Base-by-base conservation (phyloP, 371 early-diverging fungal species). In the Syncephalastrum racemosum region DNA sequence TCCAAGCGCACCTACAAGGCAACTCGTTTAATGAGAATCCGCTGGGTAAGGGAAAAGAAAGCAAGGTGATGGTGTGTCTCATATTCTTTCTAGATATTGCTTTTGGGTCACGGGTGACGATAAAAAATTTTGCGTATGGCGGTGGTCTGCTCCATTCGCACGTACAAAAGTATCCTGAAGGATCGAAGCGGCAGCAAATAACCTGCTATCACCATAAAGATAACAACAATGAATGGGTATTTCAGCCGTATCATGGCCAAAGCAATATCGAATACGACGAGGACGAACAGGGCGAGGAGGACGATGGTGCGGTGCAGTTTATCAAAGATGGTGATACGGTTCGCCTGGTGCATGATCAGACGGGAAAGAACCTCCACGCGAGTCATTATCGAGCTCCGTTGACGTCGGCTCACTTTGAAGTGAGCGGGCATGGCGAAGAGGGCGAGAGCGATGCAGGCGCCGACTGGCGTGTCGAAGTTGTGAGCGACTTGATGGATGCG, bases 131-230 rank as follows among this genome's bases (percentile, higher is more conserved):
- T 47, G 89, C 85, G 8, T 87, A 85, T 58, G 96, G 96, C n/a
- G 96, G 94, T 36, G 99, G 99, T 7, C 69, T 97, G 53, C 85
- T 99, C 44, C 99, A 99, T 75, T 99, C 99, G 6, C 99, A 99
- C 70, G 70, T 88, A 15, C 94, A 98, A 71, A 82, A 77, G 12
- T 99, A 90, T 64, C 99, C 99, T 5, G 84, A 86, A 41, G 97
- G 94, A 18, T 94, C 95, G 3, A 86, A 90, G 50, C 97, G 95
- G 67, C 98, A 99, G 64, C 99, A 99, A 73, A 88, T 99, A n/a
- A 99, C 99, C 0, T 90, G 92, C 52, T 99, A 99, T 71, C 90
- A 90, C 52, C 96, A 99, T 75, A 95, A 94, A 66, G 99, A 99
- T 75, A 64, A 66, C 50, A 99, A 99, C 78, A 99, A 99, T 72